Evolutionary conservation across 2,329 filamentous ascomycete species (phyloP).

Genomic region (Sporothrix brunneoviolacea): DNA sequence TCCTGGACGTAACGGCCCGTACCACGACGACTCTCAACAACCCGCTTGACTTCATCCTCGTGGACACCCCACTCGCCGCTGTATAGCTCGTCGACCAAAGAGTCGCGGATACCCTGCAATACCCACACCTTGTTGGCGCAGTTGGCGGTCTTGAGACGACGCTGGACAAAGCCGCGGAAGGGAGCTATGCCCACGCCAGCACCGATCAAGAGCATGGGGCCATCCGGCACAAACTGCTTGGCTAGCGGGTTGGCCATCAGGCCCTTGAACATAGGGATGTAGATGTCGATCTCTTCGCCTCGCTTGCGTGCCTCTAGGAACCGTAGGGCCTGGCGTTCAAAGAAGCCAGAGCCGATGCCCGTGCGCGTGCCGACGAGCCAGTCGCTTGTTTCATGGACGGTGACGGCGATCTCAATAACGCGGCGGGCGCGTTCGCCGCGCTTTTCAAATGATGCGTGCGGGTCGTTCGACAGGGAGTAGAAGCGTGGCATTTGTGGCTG

Average conservation of each 20-base stretch:
- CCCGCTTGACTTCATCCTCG: conserved; percentile 77
- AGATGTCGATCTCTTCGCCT: conserved; percentile 57
- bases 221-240: conserved; percentile 84
- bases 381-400: conserved; percentile 78
- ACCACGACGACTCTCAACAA: conserved; percentile 68
- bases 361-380: conserved; percentile 68
- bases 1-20: conserved; percentile 93
- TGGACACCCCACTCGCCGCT: conserved; percentile 93
- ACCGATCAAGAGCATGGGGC: conserved; percentile 95
- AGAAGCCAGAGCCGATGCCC: conserved; percentile 86
- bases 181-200: conserved; percentile 95
- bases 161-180: conserved; percentile 95
- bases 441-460: conserved; percentile 59
- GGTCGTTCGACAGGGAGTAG: conserved; percentile 96
- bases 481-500: conserved; percentile 94
- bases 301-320: conserved; percentile 62
- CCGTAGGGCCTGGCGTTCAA: conserved; percentile 73
- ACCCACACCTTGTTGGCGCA: conserved; percentile 98
- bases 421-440: conserved; percentile 66
- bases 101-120: conserved; percentile 88
- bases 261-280: conserved; percentile 95
- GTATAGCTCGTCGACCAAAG: conserved; percentile 91
- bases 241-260: conserved; percentile 96
- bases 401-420: conserved; percentile 92
- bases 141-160: conserved; percentile 86